Base-by-base conservation (phyloP, 305 asterid species). In the Rubia occidens region DNA sequence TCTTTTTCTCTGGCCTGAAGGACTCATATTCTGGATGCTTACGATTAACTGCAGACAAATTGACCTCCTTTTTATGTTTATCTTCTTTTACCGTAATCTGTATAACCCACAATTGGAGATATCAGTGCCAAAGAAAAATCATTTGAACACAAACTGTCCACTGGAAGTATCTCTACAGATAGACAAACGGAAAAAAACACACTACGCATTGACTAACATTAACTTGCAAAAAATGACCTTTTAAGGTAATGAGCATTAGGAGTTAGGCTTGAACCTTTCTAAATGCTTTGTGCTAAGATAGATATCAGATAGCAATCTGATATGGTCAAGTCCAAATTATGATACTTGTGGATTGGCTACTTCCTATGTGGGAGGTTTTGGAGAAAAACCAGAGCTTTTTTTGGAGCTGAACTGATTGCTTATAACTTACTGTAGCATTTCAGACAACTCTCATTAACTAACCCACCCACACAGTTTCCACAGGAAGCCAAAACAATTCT, bases 1-100 rank as follows among this genome's bases (percentile, higher is more conserved):
- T 85, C 82, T 78, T 82, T 82, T 88, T 93, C 85, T 88, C 97
- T 59, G 96, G 96, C 82, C 71, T 88, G 83, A 87, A 93, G 71
- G 90, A 85, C 72, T 80, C 68, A 77, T 88, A 93, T 35, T 93
- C 95, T 68, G 75, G 80, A 85, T 93, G 98, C 60, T 79, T 88
- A 75, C 85, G 92, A 75, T 90, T 90, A 74, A 93, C 84, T 13
- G 91, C 76, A 76, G 77, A 29, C 49, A 93, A 74, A 3, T 64
- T 80, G 75, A 66, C 82, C 88, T 90, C 98, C 75, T 93, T 90
- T 71, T 88, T 93, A 78, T 93, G 87, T 73, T 90, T 93, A 75
- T 93, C 97, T 81, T 93, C 97, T 83, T 93, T 93, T 69, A 83
- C 89, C 4, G 88, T 80, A 79, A 93, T 87, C 98, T 93, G 87